Evolutionary conservation across 2,329 filamentous ascomycete genomes (phyloP).

Genomic region (Penicillium sp.): DNA sequence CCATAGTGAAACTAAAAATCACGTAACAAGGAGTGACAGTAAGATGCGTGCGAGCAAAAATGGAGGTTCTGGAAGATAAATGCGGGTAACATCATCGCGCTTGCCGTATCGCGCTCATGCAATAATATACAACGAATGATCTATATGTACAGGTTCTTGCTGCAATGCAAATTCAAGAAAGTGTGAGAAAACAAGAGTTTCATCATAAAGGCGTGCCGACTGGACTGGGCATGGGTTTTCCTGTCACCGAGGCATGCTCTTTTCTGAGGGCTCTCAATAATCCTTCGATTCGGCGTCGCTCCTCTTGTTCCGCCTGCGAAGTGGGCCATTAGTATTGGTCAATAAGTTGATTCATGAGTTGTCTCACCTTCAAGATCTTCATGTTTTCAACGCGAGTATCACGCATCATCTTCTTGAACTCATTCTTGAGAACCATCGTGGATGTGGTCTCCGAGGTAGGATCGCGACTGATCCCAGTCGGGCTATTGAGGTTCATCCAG

Average conservation of each 20-base stretch:
- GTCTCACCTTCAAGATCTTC: constrained; percentile 58
- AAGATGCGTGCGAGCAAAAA: background rate
- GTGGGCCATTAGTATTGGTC: constrained; percentile 15
- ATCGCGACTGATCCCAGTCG: constrained; percentile 39
- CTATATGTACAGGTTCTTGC: constrained; percentile 20
- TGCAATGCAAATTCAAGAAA: constrained; percentile 12
- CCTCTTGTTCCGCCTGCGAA: constrained; percentile 62
- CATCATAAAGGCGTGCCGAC: constrained; percentile 34
- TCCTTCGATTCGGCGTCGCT: constrained; percentile 60
- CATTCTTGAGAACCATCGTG: constrained; percentile 62
- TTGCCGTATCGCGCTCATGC: constrained; percentile 16
- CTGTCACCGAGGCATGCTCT: constrained; percentile 33
- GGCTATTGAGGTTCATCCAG: constrained; percentile 57
- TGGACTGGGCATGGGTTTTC: constrained; percentile 32
- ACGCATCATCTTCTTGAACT: constrained; percentile 77
- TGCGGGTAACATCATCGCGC: constrained; percentile 13
- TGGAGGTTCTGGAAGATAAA: background rate
- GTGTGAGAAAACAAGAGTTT: constrained; percentile 20
- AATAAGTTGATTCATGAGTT: background rate
- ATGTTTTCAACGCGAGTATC: constrained; percentile 62
- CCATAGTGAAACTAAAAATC: constrained; percentile 10
- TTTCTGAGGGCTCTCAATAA: constrained; percentile 50
- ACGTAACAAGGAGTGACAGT: background rate
- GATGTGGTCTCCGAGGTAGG: constrained; percentile 54
- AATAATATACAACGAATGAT: constrained; percentile 18